Conservation (phyloP, 441 rosid genomes). For the Bocquillonia castaneifolia region DNA sequence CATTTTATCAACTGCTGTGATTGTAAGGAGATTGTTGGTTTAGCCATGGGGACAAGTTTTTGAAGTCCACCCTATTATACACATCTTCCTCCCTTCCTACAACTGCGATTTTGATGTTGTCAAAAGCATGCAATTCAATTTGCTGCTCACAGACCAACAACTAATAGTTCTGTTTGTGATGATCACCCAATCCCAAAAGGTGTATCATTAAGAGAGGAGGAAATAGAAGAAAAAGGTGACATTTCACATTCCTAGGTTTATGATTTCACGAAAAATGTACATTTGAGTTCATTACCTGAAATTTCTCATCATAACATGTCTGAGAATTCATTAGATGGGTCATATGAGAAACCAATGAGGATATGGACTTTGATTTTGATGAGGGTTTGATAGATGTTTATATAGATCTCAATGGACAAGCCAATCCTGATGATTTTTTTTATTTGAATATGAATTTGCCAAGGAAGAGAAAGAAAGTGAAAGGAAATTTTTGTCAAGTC, state of each 20-base stretch:
- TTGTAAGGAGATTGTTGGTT: background rate
- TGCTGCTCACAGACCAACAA: slow-evolving; percentile 21
- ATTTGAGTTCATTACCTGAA: slow-evolving; percentile 25
- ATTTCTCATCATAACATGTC: slow-evolving; percentile 15
- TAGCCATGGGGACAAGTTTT: background rate
- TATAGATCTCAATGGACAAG: slow-evolving; percentile 50
- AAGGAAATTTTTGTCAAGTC: slow-evolving; percentile 22
- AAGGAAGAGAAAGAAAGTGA: slow-evolving; percentile 42
- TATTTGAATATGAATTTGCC: slow-evolving; percentile 50
- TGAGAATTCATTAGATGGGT: slow-evolving; percentile 19
- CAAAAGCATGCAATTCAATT: slow-evolving; percentile 29
- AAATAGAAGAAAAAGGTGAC: slow-evolving; percentile 43
- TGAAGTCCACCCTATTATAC: slow-evolving; percentile 47
- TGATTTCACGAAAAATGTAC: slow-evolving; percentile 37
- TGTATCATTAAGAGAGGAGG: slow-evolving; percentile 55
- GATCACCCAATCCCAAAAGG: slow-evolving; percentile 38
- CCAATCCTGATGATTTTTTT: slow-evolving; percentile 66
- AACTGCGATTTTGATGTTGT: slow-evolving; percentile 51
- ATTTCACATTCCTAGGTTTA: slow-evolving; percentile 38
- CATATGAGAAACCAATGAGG: slow-evolving; percentile 27
- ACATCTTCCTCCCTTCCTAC: slow-evolving; percentile 69
- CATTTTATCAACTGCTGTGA: background rate
- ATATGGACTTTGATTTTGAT: slow-evolving; percentile 56
- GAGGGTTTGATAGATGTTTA: slow-evolving; percentile 58
- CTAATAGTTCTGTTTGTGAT: slow-evolving; percentile 24